Percentiles rank a stretch among this genome's conserved stretches.
Conservation (phyloP, 768 basidiomycete species). For the Amylocystis lapponica region DNA sequence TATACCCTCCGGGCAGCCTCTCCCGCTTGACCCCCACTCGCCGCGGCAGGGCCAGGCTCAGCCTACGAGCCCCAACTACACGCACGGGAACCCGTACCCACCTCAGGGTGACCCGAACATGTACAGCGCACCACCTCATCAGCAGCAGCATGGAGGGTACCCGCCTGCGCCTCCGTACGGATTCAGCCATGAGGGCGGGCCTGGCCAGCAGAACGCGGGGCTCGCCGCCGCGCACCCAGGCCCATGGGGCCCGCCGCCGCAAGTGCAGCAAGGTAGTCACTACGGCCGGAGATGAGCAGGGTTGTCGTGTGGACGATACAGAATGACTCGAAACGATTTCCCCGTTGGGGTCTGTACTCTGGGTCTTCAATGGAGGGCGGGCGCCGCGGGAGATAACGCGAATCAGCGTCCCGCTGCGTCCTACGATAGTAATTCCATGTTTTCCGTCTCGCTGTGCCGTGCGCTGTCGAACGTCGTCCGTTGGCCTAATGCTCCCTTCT, state of each 20-base stretch:
- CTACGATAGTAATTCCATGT: neutral
- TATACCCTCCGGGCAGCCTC: conserved; percentile 13
- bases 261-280: conserved; percentile 22
- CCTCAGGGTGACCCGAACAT: conserved; percentile 12
- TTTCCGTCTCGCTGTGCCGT: neutral
- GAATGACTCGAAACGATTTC: too few relatives aligned
- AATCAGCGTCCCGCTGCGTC: neutral
- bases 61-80: conserved; percentile 16
- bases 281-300: conserved; percentile 19
- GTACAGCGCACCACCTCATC: conserved; percentile 13
- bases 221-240: conserved; percentile 4
- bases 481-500: neutral
- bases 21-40: conserved; percentile 16
- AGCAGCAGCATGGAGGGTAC: conserved; percentile 6
- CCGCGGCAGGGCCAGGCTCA: conserved; percentile 11
- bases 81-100: conserved; percentile 7
- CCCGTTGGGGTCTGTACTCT: neutral
- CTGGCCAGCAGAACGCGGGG: conserved; percentile 9
- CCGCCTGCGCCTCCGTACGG: conserved; percentile 10
- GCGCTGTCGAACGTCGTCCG: neutral
- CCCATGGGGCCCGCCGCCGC: conserved; percentile 19
- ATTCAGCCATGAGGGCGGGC: conserved; percentile 9
- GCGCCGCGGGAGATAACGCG: neutral
- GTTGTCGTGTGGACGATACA: conserved; percentile 4
- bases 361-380: neutral